phyloP scores from a whole-genome alignment of 2,329 filamentous ascomycete genomes.

The Penicillium glabrum region DNA sequence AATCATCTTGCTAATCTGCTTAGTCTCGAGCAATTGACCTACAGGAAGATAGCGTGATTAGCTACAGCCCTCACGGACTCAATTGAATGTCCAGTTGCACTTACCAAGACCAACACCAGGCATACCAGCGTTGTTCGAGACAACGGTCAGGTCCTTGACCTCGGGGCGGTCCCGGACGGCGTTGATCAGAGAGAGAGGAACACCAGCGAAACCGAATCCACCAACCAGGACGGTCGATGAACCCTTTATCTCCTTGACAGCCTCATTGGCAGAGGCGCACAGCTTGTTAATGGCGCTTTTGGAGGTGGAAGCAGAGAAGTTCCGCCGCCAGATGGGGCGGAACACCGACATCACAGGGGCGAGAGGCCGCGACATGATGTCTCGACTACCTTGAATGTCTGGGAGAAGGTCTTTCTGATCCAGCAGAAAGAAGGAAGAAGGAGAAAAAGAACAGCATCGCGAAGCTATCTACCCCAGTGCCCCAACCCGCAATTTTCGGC shows the following conservation, averaged over 20 bases:
- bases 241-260: constrained; percentile 70
- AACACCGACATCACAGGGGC: constrained; percentile 30
- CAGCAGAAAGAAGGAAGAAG: constrained; percentile 17
- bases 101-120: constrained; percentile 69
- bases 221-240: constrained; percentile 71
- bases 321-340: constrained; percentile 45
- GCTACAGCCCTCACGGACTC: neutral
- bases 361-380: constrained; percentile 30
- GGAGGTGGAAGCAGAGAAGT: constrained; percentile 65
- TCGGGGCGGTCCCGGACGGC: constrained; percentile 63
- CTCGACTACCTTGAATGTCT: constrained; percentile 16
- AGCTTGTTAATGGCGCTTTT: constrained; percentile 73
- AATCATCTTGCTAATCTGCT: constrained; percentile 73
- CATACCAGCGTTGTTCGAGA: constrained; percentile 80
- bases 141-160: constrained; percentile 65
- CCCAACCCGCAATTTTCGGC: constrained; percentile 19
- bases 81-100: neutral
- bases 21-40: constrained; percentile 67
- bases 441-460: constrained; percentile 5
- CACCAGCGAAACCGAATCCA: constrained; percentile 75
- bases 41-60: neutral
- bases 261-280: constrained; percentile 66
- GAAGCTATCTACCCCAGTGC: constrained; percentile 14
- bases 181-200: constrained; percentile 52
- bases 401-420: constrained; percentile 13